Evolutionary conservation across 176 grass and related monocot genomes (phyloP).

Genomic region (Dendrocalamus sinicus): DNA sequence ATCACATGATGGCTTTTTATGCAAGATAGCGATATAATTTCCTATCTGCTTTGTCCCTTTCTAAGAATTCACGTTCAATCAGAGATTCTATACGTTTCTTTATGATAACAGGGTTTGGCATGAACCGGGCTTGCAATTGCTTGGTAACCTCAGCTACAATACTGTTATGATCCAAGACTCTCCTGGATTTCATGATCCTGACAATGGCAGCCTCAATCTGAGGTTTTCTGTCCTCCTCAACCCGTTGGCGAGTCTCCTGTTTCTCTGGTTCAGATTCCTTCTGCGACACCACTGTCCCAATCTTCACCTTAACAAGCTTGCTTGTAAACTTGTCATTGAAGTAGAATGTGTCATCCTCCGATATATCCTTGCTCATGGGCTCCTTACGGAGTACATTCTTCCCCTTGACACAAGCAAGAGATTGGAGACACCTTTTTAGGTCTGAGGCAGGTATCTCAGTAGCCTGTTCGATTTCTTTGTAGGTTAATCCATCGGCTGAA

Average conservation of each 20-base stretch:
- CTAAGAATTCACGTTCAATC: constrained; percentile 95
- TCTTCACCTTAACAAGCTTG: constrained; percentile 98
- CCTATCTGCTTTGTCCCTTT: constrained; percentile 94
- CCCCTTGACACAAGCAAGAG: constrained; percentile 96
- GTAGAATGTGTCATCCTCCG: constrained; percentile 87
- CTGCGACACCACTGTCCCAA: constrained; percentile 87
- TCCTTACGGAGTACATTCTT: constrained; percentile 96
- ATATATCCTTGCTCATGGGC: constrained; percentile 98
- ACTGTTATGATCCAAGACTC: constrained; percentile 93
- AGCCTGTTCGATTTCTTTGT: constrained; percentile 83
- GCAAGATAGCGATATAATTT: constrained; percentile 99
- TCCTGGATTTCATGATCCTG: constrained; percentile 93
- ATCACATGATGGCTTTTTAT: constrained; percentile 48
- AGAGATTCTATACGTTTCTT: constrained; percentile 96
- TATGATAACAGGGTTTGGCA: constrained; percentile 94
- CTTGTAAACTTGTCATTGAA: constrained; percentile 97
- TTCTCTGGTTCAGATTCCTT: constrained; percentile 99
- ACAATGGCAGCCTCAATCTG: constrained; percentile 97
- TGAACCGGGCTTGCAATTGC: constrained; percentile 87
- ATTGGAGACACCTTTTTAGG: constrained; percentile 95
- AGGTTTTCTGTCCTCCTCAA: constrained; percentile 97
- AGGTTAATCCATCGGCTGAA: constrained; percentile 60
- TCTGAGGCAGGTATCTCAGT: constrained; percentile 85
- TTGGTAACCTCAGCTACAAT: constrained; percentile 94
- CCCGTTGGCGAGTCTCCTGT: constrained; percentile 90